Conservation (phyloP, 805 yeast species). For the Suhomyces xylopsoci region DNA sequence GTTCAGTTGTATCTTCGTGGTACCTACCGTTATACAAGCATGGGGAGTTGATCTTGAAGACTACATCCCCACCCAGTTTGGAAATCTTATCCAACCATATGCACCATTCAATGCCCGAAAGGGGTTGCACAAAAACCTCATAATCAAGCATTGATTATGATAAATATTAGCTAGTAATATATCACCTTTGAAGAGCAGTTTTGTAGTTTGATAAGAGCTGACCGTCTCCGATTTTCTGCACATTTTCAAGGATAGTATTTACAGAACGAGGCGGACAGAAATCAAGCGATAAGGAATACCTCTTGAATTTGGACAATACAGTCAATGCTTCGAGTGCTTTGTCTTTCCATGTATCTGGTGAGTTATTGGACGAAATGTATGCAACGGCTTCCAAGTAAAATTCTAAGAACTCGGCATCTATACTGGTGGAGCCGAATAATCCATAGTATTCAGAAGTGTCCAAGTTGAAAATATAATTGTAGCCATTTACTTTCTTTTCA, state of each 20-base stretch:
- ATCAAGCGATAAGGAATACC: constrained; percentile 35
- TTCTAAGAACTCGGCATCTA: constrained; percentile 49
- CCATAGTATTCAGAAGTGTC: constrained; percentile 19
- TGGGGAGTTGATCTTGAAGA: constrained; percentile 31
- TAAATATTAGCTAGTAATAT: background rate
- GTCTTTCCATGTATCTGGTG: constrained; percentile 12
- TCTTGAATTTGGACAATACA: constrained; percentile 29
- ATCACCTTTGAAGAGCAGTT: background rate
- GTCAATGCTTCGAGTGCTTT: constrained; percentile 20
- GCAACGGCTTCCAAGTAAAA: constrained; percentile 45
- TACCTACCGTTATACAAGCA: background rate
- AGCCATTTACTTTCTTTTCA: constrained; percentile 27
- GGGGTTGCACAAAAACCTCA: constrained; percentile 30
- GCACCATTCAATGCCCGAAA: constrained; percentile 22
- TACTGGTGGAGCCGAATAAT: constrained; percentile 41
- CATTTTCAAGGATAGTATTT: background rate
- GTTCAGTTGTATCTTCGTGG: constrained; percentile 31
- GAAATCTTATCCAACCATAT: constrained; percentile 43
- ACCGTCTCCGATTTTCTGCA: constrained; percentile 1
- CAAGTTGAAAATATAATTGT: constrained; percentile 33
- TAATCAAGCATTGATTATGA: background rate
- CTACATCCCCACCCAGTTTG: constrained; percentile 37
- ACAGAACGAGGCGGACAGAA: constrained; percentile 22
- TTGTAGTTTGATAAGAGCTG: constrained; percentile 3
- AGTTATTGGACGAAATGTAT: constrained; percentile 10